Percentiles rank a stretch among this genome's conserved stretches.
These are phyloP conservation scores for Fraxinus quadrangulata DNA, from an alignment of 257 asterid genomes.

Conservation along the genomic window DNA sequence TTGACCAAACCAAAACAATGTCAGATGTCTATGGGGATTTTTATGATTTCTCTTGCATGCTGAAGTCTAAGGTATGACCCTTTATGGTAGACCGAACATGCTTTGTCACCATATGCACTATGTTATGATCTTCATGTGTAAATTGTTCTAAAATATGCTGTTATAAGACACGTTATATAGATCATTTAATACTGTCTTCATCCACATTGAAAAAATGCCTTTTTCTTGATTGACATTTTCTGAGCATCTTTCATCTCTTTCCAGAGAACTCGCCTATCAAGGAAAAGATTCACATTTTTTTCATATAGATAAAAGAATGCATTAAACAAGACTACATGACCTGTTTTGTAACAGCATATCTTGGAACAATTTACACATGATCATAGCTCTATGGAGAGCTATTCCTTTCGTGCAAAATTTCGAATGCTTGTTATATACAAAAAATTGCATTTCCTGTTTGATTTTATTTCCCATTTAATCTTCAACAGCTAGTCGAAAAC, in stretches of 20 bases:
- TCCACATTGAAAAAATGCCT: neutral
- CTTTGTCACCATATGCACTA: neutral
- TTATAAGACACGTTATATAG: no score
- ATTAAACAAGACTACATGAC: no score
- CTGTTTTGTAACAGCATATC: no score
- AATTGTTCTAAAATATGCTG: neutral
- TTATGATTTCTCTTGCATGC: constrained; percentile 82
- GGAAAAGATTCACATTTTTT: no score
- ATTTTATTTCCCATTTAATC: neutral
- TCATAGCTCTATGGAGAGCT: neutral
- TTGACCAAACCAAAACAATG: constrained; percentile 72
- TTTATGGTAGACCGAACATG: constrained; percentile 10
- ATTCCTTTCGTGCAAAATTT: neutral
- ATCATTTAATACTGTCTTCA: neutral
- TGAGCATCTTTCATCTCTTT: neutral
- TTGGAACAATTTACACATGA: neutral
- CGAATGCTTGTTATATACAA: neutral
- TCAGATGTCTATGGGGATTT: constrained; percentile 94
- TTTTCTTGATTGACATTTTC: neutral
- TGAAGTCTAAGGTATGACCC: constrained; percentile 75
- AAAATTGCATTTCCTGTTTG: neutral
- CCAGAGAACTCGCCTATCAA: neutral
- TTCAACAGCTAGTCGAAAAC: neutral
- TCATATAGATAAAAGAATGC: no score
- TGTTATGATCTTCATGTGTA: neutral